Base-by-base conservation (phyloP, 768 basidiomycete species). In the Leccinum broughii region DNA sequence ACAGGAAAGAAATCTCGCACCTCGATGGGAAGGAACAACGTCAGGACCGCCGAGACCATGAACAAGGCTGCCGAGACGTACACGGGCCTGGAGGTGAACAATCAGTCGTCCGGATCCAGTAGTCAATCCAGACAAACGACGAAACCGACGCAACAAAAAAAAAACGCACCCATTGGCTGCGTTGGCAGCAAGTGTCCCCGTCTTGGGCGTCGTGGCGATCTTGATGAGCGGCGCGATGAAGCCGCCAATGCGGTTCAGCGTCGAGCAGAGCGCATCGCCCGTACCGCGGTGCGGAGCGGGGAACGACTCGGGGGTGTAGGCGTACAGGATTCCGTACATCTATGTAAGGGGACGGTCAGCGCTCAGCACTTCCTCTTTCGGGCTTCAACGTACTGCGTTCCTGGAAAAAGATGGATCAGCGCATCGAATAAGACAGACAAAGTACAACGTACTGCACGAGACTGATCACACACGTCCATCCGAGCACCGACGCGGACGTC, bases 301-400 rank as follows among this genome's bases (percentile, higher is more conserved):
- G 73, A 86, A 85, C 20, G 83, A 81, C 66, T 85, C 84, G 1
- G 84, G 84, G 8, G 84, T 85, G 64, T 84, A 84, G 2, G 83
- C 83, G 56, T 80, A 85, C 14, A 84, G 72, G 10, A 83, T 77
- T 10, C 81, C 83, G 60, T 83, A 83, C 80, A 81, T 80, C 78
- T 72, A 32, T 35, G n/a, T n/a, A 4, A 13, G 30, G 37, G 22
- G 2, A 30, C n/a, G 34, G 46, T 53, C 14, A 61, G 30, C 46
- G 30, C 3, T n/a, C 35, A 14, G 11, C 35, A 15, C 1, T 17
- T 17, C 39, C 2, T 17, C 39, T 17, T n/a, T 34, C 11, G 32
- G 32, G 32, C 32, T 34, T 11, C 32, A 0, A 34, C 64, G 64
- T 53, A 79, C 79, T 30, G 79, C 78, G 59, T 80, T 77, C 67